Evolutionary conservation across 192 early-diverging fungal genomes (phyloP).

Genomic region (Chytriomyces confervae): DNA sequence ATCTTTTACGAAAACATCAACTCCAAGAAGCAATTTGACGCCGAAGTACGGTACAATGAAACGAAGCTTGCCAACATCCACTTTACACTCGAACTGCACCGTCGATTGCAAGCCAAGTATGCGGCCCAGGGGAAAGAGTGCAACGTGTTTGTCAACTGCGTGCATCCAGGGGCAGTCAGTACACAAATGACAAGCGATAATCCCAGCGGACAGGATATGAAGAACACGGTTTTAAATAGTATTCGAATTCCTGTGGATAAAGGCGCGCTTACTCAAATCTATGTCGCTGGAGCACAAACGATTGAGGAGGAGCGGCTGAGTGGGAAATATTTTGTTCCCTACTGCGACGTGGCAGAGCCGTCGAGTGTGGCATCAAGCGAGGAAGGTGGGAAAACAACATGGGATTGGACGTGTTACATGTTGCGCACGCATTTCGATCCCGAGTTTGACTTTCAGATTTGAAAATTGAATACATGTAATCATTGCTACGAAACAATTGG

Average conservation of each 20-base stretch:
- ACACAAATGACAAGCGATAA: constrained; percentile 35
- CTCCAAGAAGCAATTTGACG: not conserved
- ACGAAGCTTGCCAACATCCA: constrained; percentile 61
- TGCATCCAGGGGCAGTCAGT: constrained; percentile 54
- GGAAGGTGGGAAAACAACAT: constrained; percentile 25
- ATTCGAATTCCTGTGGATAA: constrained; percentile 39
- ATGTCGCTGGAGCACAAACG: constrained; percentile 35
- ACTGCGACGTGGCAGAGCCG: constrained; percentile 15
- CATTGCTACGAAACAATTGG: not conserved
- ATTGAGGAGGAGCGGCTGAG: constrained; percentile 31
- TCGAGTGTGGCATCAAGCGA: constrained; percentile 4
- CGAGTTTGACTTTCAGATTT: not conserved
- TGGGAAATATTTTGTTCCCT: constrained; percentile 52
- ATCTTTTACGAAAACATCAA: constrained; percentile 49
- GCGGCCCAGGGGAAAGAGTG: constrained; percentile 37
- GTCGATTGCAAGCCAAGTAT: constrained; percentile 33
- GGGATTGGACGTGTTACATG: constrained; percentile 38
- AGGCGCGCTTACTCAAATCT: constrained; percentile 44
- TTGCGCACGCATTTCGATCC: not conserved
- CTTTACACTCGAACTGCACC: constrained; percentile 52
- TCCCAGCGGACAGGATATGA: not conserved
- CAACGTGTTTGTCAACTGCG: constrained; percentile 53
- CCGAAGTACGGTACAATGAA: constrained; percentile 45
- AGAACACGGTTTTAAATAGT: not conserved
- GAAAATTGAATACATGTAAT: not conserved